Conservation (phyloP, 225 moss, liverwort and hornwort genomes). For the Bryoerythrophyllum caledonicum region DNA sequence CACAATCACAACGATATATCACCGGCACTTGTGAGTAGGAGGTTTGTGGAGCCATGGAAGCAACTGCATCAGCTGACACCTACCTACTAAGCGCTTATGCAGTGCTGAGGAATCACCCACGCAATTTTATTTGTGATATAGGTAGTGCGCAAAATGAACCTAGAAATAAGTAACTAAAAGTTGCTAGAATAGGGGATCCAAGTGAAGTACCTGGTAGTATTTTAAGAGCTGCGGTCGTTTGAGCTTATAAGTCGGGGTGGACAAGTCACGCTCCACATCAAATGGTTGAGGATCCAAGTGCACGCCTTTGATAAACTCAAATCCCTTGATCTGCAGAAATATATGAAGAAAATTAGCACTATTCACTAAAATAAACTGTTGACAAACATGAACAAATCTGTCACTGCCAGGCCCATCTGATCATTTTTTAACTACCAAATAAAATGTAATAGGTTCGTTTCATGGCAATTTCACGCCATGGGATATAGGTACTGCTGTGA, state of each 20-base stretch:
- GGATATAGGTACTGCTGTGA: not conserved
- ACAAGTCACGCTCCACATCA: constrained; percentile 62
- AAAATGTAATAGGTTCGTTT: not conserved
- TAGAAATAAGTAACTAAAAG: not conserved
- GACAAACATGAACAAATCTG: constrained; percentile 1
- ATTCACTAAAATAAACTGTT: not conserved
- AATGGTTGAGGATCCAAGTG: constrained; percentile 65
- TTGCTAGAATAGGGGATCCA: not conserved
- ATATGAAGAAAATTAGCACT: constrained; percentile 15
- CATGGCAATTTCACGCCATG: not conserved
- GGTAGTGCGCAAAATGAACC: not conserved
- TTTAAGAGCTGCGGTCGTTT: constrained; percentile 70
- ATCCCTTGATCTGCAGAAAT: constrained; percentile 52
- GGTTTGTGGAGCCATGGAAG: not conserved
- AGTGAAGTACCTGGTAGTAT: constrained; percentile 52
- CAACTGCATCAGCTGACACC: constrained; percentile 1
- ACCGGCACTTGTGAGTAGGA: constrained; percentile 1
- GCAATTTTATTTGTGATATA: not conserved
- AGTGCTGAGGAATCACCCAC: constrained; percentile 2
- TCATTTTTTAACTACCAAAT: not conserved
- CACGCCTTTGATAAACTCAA: constrained; percentile 60
- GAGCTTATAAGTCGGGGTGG: constrained; percentile 64
- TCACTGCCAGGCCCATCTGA: not conserved
- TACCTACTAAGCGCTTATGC: not conserved
- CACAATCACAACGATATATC: constrained; percentile 21